Evolutionary conservation across 1,284 basidiomycete genomes (phyloP).

Genomic region (Trametes polyzona): DNA sequence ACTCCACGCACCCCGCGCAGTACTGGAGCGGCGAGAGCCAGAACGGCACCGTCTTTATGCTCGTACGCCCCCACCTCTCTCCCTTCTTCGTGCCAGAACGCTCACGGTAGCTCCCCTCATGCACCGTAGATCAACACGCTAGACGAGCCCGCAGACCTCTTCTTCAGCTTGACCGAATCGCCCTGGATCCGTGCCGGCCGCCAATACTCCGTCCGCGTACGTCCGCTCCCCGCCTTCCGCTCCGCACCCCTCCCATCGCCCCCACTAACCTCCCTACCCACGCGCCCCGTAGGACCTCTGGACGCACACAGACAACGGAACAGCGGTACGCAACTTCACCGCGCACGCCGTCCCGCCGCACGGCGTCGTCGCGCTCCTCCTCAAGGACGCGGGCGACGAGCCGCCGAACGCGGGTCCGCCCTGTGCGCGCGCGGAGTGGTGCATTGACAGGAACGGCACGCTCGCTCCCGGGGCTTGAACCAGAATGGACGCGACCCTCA

Average conservation of each 20-base stretch:
- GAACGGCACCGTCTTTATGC: constrained; percentile 51
- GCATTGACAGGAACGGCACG: constrained; percentile 34
- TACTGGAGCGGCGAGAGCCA: constrained; percentile 56
- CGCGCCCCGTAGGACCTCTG: constrained; percentile 58
- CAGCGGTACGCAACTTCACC: constrained; percentile 65
- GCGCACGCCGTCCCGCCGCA: constrained; percentile 61
- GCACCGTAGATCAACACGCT: constrained; percentile 47
- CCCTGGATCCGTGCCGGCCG: constrained; percentile 71
- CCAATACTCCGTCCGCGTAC: constrained; percentile 62
- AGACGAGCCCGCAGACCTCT: constrained; percentile 57
- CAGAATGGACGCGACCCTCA: no score
- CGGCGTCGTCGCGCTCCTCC: constrained; percentile 68
- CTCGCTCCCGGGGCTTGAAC: constrained; percentile 19
- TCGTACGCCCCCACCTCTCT: constrained; percentile 32
- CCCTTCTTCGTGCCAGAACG: background rate
- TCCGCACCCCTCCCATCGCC: background rate
- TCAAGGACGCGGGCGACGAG: constrained; percentile 69
- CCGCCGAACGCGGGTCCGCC: constrained; percentile 48
- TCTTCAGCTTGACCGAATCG: constrained; percentile 68
- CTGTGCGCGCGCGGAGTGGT: constrained; percentile 31
- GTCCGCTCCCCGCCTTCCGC: constrained; percentile 21
- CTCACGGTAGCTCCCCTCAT: no score
- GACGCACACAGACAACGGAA: constrained; percentile 71
- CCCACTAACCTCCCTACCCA: background rate
- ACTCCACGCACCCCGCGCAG: constrained; percentile 51